Evolutionary conservation across 768 basidiomycete species (phyloP).

Genomic region (Lactifluus hygrophoroides): DNA sequence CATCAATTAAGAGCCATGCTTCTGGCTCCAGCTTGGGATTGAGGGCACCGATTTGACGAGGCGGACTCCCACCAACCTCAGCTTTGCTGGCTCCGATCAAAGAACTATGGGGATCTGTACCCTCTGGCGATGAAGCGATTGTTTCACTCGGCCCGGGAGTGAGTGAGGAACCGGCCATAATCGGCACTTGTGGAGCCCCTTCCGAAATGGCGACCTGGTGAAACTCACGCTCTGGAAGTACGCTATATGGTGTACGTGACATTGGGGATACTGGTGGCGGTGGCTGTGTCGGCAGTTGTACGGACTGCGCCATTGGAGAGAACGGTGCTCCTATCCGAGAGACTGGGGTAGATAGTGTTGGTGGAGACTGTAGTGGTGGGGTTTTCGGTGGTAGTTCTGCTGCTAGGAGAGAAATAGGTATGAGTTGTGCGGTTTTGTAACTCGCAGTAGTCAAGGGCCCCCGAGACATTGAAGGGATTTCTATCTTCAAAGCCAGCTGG

Average conservation of each 20-base stretch:
- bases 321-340: not conserved
- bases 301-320: not conserved
- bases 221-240: not conserved
- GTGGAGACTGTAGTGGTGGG: not conserved
- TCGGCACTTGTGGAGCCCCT: not conserved
- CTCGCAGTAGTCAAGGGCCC: not conserved
- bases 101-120: not conserved
- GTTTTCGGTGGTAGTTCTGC: too few relatives aligned
- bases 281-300: not conserved
- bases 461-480: too few relatives aligned
- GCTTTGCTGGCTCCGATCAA: not conserved
- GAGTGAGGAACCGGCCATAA: too few relatives aligned
- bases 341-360: not conserved
- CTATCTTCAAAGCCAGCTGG: too few relatives aligned
- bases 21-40: too few relatives aligned
- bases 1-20: not conserved
- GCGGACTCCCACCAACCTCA: not conserved
- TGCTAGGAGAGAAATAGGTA: too few relatives aligned
- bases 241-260: not conserved
- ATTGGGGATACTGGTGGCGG: not conserved
- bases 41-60: too few relatives aligned
- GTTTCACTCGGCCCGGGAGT: not conserved
- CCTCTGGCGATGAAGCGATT: not conserved
- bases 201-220: not conserved
- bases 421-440: not conserved